These are phyloP conservation scores for Candida boidinii DNA, from an alignment of 805 yeast species.

Conservation along the genomic window DNA sequence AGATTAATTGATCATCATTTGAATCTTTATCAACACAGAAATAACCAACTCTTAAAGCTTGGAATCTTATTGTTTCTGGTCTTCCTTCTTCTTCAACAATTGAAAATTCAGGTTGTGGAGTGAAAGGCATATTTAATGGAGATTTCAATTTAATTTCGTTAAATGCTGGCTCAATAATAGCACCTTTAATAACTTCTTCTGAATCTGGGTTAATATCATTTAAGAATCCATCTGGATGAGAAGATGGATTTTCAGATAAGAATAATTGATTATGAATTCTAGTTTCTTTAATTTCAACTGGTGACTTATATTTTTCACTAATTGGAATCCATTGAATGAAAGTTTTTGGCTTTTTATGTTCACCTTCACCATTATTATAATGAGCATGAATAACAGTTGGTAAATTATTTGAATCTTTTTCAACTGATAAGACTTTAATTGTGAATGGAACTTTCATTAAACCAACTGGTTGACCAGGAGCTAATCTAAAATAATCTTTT, in stretches of 20 bases:
- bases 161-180: slow-evolving; percentile 76
- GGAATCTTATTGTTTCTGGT: slow-evolving; percentile 89
- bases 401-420: slow-evolving; percentile 52
- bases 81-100: slow-evolving; percentile 59
- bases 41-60: slow-evolving; percentile 94
- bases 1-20: slow-evolving; percentile 48
- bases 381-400: slow-evolving; percentile 67
- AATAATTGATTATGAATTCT: slow-evolving; percentile 84
- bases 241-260: slow-evolving; percentile 83
- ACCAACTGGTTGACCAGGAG: slow-evolving; percentile 94
- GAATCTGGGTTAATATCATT: slow-evolving; percentile 76
- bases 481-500: slow-evolving; percentile 82
- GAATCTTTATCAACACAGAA: slow-evolving; percentile 85
- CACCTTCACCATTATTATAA: slow-evolving; percentile 57
- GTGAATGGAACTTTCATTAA: slow-evolving; percentile 84
- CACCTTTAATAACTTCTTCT: slow-evolving; percentile 55
- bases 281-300: slow-evolving; percentile 62
- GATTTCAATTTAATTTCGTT: slow-evolving; percentile 55
- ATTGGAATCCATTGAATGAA: slow-evolving; percentile 95
- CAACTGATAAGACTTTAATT: slow-evolving; percentile 61
- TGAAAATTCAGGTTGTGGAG: slow-evolving; percentile 52
- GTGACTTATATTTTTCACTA: slow-evolving; percentile 49
- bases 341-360: slow-evolving; percentile 80
- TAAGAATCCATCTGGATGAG: slow-evolving; percentile 82
- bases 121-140: slow-evolving; percentile 62